A percentile compares a stretch with the other conserved stretches of the same genome.
Evolutionary conservation across 768 basidiomycete genomes (phyloP).

Genomic region (Collybia sp.): DNA sequence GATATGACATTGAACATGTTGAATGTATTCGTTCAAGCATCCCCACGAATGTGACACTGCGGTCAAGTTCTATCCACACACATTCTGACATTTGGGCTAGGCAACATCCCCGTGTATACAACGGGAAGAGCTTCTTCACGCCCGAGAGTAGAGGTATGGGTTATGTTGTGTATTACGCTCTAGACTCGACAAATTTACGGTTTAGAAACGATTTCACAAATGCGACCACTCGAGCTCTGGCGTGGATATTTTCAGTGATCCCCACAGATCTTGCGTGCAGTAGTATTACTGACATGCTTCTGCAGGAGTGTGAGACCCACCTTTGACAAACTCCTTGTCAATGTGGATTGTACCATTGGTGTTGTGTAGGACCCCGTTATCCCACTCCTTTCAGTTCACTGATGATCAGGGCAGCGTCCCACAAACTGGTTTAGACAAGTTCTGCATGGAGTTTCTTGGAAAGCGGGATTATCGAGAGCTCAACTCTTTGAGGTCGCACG

Average conservation of each 20-base stretch:
- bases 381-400: neutral
- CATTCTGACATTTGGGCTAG: conserved; percentile 4
- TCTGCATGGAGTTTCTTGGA: conserved; percentile 15
- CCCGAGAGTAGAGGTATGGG: conserved; percentile 11
- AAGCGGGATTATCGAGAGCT: conserved; percentile 14
- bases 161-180: neutral
- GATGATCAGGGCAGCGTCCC: conserved; percentile 17
- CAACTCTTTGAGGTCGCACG: conserved; percentile 1
- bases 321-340: conserved; percentile 28
- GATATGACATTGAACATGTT: conserved; percentile 24
- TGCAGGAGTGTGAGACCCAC: conserved; percentile 38
- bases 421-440: conserved; percentile 10
- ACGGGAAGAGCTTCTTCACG: conserved; percentile 20
- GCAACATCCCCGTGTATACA: conserved; percentile 15
- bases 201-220: conserved; percentile 10
- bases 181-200: conserved; percentile 1
- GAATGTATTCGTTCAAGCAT: conserved; percentile 26
- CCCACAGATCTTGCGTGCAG: neutral
- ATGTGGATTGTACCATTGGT: conserved; percentile 37
- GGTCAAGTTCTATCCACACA: neutral
- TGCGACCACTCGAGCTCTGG: conserved; percentile 31
- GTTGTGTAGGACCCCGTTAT: conserved; percentile 24
- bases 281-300: neutral
- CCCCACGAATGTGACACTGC: conserved; percentile 19
- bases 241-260: conserved; percentile 39